phyloP scores from a whole-genome alignment of 805 yeast genomes.

The Metschnikowia similis region DNA sequence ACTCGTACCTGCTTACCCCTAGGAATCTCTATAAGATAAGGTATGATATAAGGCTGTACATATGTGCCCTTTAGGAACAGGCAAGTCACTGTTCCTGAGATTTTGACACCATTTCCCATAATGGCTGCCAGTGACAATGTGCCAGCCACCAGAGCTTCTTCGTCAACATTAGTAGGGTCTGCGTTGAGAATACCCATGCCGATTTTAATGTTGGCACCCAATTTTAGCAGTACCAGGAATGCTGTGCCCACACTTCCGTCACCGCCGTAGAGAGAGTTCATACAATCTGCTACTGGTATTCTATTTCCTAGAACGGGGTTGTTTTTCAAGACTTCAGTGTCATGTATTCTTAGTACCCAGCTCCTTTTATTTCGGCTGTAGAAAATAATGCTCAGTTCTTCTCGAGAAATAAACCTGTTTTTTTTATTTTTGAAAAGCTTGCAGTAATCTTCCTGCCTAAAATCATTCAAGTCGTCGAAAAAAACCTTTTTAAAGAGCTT shows the following conservation, averaged over 20 bases:
- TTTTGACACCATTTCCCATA: constrained; percentile 7
- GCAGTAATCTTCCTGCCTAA: not conserved
- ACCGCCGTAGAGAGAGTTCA: constrained; percentile 9
- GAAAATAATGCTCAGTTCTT: constrained; percentile 7
- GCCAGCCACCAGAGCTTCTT: constrained; percentile 3
- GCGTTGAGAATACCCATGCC: constrained; percentile 4
- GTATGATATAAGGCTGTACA: constrained; percentile 15
- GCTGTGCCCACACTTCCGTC: constrained; percentile 11
- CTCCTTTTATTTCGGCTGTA: constrained; percentile 3
- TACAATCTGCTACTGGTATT: constrained; percentile 10
- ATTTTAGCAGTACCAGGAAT: constrained; percentile 5
- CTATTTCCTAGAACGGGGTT: constrained; percentile 3
- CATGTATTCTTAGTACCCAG: constrained; percentile 7
- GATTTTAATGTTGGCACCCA: not conserved
- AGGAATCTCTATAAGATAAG: constrained; percentile 12
- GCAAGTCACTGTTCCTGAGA: constrained; percentile 15
- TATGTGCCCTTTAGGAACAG: constrained; percentile 7
- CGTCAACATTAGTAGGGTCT: not conserved
- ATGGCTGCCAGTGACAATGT: constrained; percentile 6
- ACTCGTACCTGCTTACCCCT: constrained; percentile 8
- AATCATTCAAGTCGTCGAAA: not conserved
- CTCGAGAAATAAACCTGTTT: constrained; percentile 1
- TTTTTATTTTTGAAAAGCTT: constrained; percentile 3
- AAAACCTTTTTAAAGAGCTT: not conserved
- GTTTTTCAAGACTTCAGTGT: not conserved